These are phyloP conservation scores for Aphelidium insulamus DNA, from an alignment of 371 early-diverging fungal species.

Conservation along the genomic window DNA sequence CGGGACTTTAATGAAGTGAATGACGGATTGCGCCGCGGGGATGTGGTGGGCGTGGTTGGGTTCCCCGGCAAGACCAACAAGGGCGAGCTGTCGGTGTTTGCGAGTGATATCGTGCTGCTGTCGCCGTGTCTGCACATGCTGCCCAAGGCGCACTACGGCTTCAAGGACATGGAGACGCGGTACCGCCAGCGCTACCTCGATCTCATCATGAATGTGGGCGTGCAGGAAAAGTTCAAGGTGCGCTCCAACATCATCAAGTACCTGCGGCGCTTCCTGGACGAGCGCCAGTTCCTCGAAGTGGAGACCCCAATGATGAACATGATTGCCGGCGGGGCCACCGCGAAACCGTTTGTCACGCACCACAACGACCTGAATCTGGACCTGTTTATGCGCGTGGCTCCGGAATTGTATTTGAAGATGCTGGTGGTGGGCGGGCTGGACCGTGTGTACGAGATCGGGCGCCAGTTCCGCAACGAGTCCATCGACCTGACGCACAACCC, in stretches of 20 bases:
- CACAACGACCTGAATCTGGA: constrained; percentile 98
- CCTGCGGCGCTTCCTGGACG: constrained; percentile 82
- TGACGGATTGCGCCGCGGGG: constrained; percentile 80
- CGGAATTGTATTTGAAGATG: constrained; percentile 97
- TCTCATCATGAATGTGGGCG: constrained; percentile 93
- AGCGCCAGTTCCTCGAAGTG: constrained; percentile 92
- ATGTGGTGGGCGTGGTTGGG: constrained; percentile 93
- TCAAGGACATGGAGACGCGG: constrained; percentile 87
- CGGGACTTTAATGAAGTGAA: constrained; percentile 59
- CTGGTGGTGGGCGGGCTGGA: constrained; percentile 95
- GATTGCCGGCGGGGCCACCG: constrained; percentile 98
- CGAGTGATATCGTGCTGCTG: constrained; percentile 60
- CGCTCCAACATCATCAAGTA: constrained; percentile 86
- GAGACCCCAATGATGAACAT: constrained; percentile 99
- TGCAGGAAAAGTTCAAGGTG: constrained; percentile 78
- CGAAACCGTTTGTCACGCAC: constrained; percentile 98
- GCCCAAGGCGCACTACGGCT: constrained; percentile 89
- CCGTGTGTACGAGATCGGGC: constrained; percentile 98
- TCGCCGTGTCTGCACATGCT: constrained; percentile 92
- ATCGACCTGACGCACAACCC: constrained; percentile 99
- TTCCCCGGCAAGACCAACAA: constrained; percentile 79
- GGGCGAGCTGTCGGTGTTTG: constrained; percentile 94
- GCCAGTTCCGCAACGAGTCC: constrained; percentile 98
- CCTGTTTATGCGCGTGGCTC: constrained; percentile 96
- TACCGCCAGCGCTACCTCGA: constrained; percentile 98